These are phyloP conservation scores for Craspedostauros australis DNA, from an alignment of 108 stramenopile species.

Conservation along the genomic window DNA sequence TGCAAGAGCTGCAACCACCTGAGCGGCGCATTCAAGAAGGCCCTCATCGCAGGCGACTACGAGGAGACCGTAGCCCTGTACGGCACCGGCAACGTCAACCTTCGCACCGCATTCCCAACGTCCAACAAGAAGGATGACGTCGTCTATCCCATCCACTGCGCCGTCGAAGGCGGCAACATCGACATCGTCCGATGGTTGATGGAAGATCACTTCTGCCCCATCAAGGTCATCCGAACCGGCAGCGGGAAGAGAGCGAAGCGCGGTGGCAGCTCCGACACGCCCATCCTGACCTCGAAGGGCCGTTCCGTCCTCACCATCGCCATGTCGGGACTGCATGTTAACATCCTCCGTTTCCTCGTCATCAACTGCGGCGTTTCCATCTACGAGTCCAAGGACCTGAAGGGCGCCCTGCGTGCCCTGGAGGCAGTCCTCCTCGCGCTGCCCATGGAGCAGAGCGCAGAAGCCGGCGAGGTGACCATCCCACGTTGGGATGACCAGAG, in stretches of 20 bases:
- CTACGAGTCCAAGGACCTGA: conserved; percentile 48
- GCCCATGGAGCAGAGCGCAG: conserved; percentile 1
- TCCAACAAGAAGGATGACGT: conserved; percentile 39
- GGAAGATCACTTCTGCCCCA: conserved; percentile 74
- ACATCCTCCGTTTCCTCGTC: conserved; percentile 67
- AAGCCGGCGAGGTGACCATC: conserved; percentile 4
- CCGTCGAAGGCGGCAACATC: conserved; percentile 67
- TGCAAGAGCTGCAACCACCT: conserved; percentile 61
- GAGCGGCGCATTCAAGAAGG: conserved; percentile 51
- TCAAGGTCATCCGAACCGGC: conserved; percentile 41
- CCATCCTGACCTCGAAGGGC: conserved; percentile 69
- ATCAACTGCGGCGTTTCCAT: conserved; percentile 59
- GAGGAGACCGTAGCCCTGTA: conserved; percentile 64
- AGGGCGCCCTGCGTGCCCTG: conserved; percentile 48
- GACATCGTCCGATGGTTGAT: conserved; percentile 74
- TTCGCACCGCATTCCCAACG: conserved; percentile 59
- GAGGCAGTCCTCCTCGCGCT: conserved; percentile 43
- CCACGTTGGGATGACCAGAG: conserved; percentile 28
- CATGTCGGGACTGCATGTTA: conserved; percentile 46
- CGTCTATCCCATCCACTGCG: conserved; percentile 76
- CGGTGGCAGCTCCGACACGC: conserved; percentile 19
- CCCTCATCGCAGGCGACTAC: conserved; percentile 59
- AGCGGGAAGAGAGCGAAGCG: conserved; percentile 31
- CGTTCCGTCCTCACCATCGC: conserved; percentile 69
- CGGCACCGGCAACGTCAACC: conserved; percentile 76